Evolutionary conservation across 2,329 filamentous ascomycete genomes (phyloP), one percentile per base, ranked within the genome.

Genomic region (Aspergillus tubingensis): DNA sequence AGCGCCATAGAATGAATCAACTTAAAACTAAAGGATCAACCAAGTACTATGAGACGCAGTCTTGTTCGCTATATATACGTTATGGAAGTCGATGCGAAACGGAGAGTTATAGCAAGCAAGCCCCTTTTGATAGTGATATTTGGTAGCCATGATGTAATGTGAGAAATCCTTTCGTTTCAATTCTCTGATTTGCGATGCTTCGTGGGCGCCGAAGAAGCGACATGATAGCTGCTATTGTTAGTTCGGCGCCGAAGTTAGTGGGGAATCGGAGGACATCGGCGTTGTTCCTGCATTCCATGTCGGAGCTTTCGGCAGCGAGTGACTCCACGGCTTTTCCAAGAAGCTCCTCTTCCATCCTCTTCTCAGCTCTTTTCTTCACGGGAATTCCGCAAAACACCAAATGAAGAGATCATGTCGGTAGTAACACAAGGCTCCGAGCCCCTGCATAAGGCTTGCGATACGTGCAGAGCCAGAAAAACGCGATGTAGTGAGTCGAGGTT

Each of bases 381-480:
- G n/a, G 5, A 19, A 1, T 8, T 19, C 27, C 11, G 21, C 10
- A 21, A 5, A 5, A 39, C 7, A 3, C 30, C 11, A n/a, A 50
- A 4, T 36, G 7, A 10, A 17, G 8, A 32, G 6, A 54, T 15
- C 19, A 54, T 54, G 52, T 44, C 52, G 41, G 52, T 39, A 38
- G 52, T n/a, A 15, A 15, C 13, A n/a, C 27, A 23, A 43, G 41
- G 52, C 36, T 54, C 52, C 25, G 52, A 41, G 10, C 38, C 52
- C 66, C 0, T 60, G 15, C 44, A 60, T 25, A 60, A 60, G 17
- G 52, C 58, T 5, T 60, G 58, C 36, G 58, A 60, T 39, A 36
- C 52, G 17, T 60, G 58, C 36, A 53, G 58, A 11, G n/a, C 52
- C 15, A 55, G 47, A 17, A 60, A 60, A 41, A 56, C 48, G 17